phyloP scores from a whole-genome alignment of 2,329 filamentous ascomycete genomes.

The Colletotrichum eremochloae region DNA sequence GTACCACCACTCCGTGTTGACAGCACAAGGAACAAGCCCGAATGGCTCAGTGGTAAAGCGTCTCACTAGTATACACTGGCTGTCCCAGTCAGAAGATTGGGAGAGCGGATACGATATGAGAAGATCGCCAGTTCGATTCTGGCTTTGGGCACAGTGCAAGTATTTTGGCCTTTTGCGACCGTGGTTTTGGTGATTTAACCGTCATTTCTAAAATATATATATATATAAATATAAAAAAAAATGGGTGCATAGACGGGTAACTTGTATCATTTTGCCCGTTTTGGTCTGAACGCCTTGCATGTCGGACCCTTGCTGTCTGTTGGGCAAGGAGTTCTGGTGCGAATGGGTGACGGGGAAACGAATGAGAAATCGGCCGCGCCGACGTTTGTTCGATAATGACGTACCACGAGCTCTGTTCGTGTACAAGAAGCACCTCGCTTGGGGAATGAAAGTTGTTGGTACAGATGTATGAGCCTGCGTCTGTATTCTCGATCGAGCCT shows the following conservation, averaged over 20 bases:
- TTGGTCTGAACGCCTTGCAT: too few relatives aligned
- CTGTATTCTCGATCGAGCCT: not conserved
- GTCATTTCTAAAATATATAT: not conserved
- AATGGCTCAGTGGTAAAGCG: conserved; percentile 43
- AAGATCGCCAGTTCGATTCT: conserved; percentile 42
- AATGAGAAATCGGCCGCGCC: not conserved
- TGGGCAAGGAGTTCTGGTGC: not conserved
- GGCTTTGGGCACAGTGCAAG: conserved; percentile 31
- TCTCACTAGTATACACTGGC: conserved; percentile 36
- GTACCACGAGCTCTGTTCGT: not conserved
- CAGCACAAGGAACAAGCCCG: conserved; percentile 26
- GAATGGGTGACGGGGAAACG: not conserved
- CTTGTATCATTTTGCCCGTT: not conserved
- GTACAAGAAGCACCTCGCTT: not conserved
- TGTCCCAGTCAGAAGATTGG: not conserved
- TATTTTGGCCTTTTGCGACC: not conserved
- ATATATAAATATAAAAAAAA: too few relatives aligned
- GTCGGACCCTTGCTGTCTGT: not conserved
- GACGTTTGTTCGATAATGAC: not conserved
- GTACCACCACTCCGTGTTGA: rapidly evolving
- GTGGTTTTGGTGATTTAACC: not conserved
- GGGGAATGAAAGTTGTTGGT: not conserved
- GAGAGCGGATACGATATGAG: conserved; percentile 21
- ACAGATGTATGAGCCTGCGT: not conserved
- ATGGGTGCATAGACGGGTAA: not conserved